Evolutionary conservation across 78 protist species (phyloP).

Genomic region (Dictyostelium brefeldianum): DNA sequence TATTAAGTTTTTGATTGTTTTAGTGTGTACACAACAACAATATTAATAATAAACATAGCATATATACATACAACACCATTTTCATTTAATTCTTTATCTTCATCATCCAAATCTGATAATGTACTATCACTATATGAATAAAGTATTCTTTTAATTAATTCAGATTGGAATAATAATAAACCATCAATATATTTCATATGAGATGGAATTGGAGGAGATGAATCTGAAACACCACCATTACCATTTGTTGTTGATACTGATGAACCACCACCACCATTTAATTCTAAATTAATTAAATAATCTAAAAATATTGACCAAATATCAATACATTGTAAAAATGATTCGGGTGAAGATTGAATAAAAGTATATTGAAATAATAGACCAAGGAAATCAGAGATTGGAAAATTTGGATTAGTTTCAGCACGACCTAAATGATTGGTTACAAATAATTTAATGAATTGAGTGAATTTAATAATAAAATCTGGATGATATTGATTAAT

Average conservation of each 20-base stretch:
- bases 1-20: background rate
- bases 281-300: background rate
- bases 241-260: background rate
- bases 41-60: background rate
- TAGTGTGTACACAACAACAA: too few species aligned
- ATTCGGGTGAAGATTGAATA: constrained; percentile 20
- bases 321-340: constrained; percentile 31
- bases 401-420: constrained; percentile 56
- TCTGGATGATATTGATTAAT: constrained; percentile 27
- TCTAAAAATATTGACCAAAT: constrained; percentile 69
- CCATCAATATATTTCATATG: constrained; percentile 65
- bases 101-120: constrained; percentile 33
- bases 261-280: background rate
- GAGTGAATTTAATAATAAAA: constrained; percentile 46
- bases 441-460: constrained; percentile 49
- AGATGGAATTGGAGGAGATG: background rate
- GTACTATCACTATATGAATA: constrained; percentile 1
- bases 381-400: constrained; percentile 43
- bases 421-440: constrained; percentile 55
- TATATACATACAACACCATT: background rate
- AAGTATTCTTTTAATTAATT: constrained; percentile 49
- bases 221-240: too few species aligned
- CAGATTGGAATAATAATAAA: constrained; percentile 47
- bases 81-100: constrained; percentile 10
- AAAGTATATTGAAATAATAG: constrained; percentile 40